These are phyloP conservation scores for Fusarium hostae DNA, from an alignment of 2,329 filamentous ascomycete species.

Conservation along the genomic window DNA sequence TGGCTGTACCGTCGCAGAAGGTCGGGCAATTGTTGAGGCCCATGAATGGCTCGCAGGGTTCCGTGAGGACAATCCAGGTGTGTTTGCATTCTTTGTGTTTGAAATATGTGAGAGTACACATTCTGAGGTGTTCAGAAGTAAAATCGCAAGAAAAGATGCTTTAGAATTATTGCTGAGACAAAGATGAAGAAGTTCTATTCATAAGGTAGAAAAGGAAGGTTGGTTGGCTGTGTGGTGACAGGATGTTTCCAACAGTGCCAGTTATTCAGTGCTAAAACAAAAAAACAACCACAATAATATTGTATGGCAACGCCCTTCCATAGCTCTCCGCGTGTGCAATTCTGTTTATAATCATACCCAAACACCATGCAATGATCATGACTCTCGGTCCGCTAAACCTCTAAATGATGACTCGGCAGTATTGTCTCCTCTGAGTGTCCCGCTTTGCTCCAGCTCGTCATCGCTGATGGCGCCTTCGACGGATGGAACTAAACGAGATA, in stretches of 20 bases:
- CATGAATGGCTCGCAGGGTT: slow-evolving; percentile 60
- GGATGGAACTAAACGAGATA: slow-evolving; percentile 53
- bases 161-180: neutral
- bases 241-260: slow-evolving; percentile 3
- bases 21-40: slow-evolving; percentile 61
- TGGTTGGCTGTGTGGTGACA: neutral
- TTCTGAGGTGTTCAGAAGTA: slow-evolving; percentile 33
- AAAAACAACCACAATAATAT: neutral
- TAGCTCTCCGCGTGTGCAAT: slow-evolving; percentile 2
- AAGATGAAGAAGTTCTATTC: neutral
- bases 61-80: slow-evolving; percentile 61
- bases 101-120: slow-evolving; percentile 63
- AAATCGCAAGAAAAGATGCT: neutral
- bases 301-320: slow-evolving; percentile 6
- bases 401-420: slow-evolving; percentile 48
- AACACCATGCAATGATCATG: slow-evolving; percentile 13
- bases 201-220: neutral
- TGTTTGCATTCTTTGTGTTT: slow-evolving; percentile 62
- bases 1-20: slow-evolving; percentile 55
- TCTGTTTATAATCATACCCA: neutral
- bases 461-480: slow-evolving; percentile 43
- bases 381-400: slow-evolving; percentile 17
- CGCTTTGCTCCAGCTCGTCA: slow-evolving; percentile 45
- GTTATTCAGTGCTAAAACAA: slow-evolving; percentile 17
- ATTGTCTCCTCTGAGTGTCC: slow-evolving; percentile 44